phyloP scores from a whole-genome alignment of 352 stramenopile genomes.

The Pythium monospermum region DNA sequence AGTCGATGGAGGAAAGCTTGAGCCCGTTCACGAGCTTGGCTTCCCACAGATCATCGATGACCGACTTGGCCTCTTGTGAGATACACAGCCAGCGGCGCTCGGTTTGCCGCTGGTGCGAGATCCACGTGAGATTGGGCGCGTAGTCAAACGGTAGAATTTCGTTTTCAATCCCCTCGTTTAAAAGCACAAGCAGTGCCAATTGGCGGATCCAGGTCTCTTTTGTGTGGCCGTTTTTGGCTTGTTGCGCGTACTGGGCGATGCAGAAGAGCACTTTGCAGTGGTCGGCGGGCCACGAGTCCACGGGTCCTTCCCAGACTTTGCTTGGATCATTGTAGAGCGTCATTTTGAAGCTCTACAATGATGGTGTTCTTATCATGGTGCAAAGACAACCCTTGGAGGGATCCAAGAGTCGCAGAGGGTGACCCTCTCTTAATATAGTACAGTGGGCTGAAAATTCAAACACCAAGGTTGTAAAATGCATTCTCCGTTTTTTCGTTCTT shows the following conservation, averaged over 20 bases:
- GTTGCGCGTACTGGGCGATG: constrained; percentile 92
- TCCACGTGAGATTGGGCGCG: constrained; percentile 90
- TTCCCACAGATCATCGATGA: constrained; percentile 94
- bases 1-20: constrained; percentile 91
- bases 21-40: constrained; percentile 91
- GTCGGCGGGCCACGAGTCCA: too few species aligned
- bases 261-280: constrained; percentile 96
- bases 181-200: constrained; percentile 92
- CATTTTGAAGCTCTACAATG: too few species aligned
- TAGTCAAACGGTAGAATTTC: constrained; percentile 97
- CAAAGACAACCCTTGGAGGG: too few species aligned
- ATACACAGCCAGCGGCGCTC: constrained; percentile 90
- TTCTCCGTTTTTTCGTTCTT: too few species aligned
- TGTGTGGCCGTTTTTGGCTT: constrained; percentile 82
- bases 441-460: too few species aligned
- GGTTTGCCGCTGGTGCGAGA: constrained; percentile 89
- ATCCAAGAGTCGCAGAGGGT: too few species aligned
- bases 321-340: too few species aligned
- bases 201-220: constrained; percentile 96
- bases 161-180: constrained; percentile 95
- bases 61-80: constrained; percentile 92
- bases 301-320: too few species aligned
- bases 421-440: too few species aligned
- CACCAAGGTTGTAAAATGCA: too few species aligned
- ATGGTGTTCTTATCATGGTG: too few species aligned